phyloP scores from a whole-genome alignment of 768 basidiomycete genomes.

The Amanita subjunquillea region DNA sequence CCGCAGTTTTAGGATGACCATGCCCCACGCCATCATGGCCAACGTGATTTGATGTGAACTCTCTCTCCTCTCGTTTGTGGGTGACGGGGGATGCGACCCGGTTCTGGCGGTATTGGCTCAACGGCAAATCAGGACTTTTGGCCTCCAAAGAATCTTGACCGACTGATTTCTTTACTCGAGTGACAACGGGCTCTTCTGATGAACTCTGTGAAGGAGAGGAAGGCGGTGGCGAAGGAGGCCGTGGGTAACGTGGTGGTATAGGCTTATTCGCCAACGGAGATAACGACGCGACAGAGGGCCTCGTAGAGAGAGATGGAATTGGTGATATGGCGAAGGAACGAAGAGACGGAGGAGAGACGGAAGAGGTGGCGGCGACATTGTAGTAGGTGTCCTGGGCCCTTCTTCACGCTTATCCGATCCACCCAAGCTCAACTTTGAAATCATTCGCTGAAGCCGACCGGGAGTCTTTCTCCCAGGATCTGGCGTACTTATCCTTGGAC shows the following conservation, averaged over 20 bases:
- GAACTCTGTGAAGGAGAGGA: conserved; percentile 33
- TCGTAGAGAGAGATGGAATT: conserved; percentile 5
- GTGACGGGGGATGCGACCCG: conserved; percentile 16
- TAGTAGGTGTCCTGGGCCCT: conserved; percentile 10
- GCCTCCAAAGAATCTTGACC: background rate
- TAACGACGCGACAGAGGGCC: conserved; percentile 20
- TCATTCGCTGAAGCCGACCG: conserved; percentile 70
- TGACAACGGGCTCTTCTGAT: conserved; percentile 20
- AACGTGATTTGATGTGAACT: background rate
- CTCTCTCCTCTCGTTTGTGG: conserved; percentile 8
- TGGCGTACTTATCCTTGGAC: conserved; percentile 18
- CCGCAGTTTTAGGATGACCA: background rate
- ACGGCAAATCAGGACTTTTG: background rate
- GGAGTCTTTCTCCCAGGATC: conserved; percentile 40
- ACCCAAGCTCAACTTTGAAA: conserved; percentile 61
- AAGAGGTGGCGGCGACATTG: conserved; percentile 3
- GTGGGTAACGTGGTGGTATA: conserved; percentile 48
- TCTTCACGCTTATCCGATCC: conserved; percentile 24
- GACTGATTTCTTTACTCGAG: background rate
- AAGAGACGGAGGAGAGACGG: background rate
- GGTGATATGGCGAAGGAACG: background rate
- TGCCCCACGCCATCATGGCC: background rate
- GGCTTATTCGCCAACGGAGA: conserved; percentile 48
- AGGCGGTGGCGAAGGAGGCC: conserved; percentile 32
- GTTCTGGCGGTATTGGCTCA: conserved; percentile 14